Conservation (phyloP, 768 basidiomycete genomes). For the Phylloporus sp. region DNA sequence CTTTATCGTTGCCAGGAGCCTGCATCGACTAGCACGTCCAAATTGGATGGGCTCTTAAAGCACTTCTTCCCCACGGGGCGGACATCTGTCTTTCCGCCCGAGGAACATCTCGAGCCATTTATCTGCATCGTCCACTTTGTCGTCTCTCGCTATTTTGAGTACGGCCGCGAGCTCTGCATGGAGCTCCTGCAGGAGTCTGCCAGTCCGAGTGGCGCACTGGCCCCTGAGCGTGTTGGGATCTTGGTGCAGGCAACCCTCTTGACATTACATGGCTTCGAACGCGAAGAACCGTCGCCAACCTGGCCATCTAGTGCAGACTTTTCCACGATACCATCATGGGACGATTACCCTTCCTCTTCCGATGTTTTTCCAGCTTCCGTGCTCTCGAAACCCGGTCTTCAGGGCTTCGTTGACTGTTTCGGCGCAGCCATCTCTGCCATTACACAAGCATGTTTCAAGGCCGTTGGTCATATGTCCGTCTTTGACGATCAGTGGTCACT, state of each 20-base stretch:
- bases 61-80: slow-evolving; percentile 76
- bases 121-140: slow-evolving; percentile 78
- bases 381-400: slow-evolving; percentile 59
- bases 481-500: slow-evolving; percentile 82
- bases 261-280: slow-evolving; percentile 67
- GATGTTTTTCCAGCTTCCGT: slow-evolving; percentile 53
- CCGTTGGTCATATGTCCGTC: slow-evolving; percentile 71
- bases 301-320: slow-evolving; percentile 83
- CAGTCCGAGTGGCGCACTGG: slow-evolving; percentile 41
- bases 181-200: slow-evolving; percentile 72
- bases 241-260: slow-evolving; percentile 73
- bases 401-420: slow-evolving; percentile 66
- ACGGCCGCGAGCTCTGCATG: slow-evolving; percentile 75
- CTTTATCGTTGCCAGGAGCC: slow-evolving; percentile 90
- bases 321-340: slow-evolving; percentile 41
- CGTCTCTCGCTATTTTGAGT: slow-evolving; percentile 78
- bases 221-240: slow-evolving; percentile 70
- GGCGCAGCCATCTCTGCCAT: slow-evolving; percentile 53
- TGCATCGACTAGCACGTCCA: slow-evolving; percentile 71
- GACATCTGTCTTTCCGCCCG: slow-evolving; percentile 53
- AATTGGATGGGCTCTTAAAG: slow-evolving; percentile 69
- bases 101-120: slow-evolving; percentile 74
- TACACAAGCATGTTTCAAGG: slow-evolving; percentile 53
- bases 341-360: slow-evolving; percentile 69
- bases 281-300: slow-evolving; percentile 59